Conservation (phyloP, 768 basidiomycete species). For the Lactarius trivialis region DNA sequence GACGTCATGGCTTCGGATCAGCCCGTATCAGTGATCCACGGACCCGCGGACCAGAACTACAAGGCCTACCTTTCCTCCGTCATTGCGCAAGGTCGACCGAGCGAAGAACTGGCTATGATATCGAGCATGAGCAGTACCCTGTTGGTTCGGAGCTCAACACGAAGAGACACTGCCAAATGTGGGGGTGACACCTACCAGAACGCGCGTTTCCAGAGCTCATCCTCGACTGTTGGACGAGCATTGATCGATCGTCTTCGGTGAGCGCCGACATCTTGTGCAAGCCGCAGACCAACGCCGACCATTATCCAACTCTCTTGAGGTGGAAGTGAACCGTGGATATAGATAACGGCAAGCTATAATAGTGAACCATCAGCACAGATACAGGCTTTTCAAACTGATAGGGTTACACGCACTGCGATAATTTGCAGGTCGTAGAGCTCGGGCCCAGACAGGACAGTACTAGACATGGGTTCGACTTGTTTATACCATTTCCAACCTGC, state of each 20-base stretch:
- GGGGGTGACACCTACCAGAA: slow-evolving; percentile 43
- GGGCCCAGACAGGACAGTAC: slow-evolving; percentile 47
- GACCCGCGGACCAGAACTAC: background rate
- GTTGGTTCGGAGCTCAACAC: background rate
- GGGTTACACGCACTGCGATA: slow-evolving; percentile 39
- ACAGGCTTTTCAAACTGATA: background rate
- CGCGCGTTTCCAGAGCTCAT: slow-evolving; percentile 72
- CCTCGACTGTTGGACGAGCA: slow-evolving; percentile 42
- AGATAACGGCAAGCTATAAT: slow-evolving; percentile 32
- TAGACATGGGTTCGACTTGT: slow-evolving; percentile 56
- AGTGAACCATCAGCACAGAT: background rate
- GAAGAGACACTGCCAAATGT: background rate
- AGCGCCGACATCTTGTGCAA: slow-evolving; percentile 71
- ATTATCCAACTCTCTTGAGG: slow-evolving; percentile 52
- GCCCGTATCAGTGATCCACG: slow-evolving; percentile 22
- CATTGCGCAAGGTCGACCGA: slow-evolving; percentile 63
- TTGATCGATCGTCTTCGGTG: slow-evolving; percentile 46
- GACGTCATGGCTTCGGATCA: slow-evolving; percentile 22
- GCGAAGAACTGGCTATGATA: slow-evolving; percentile 38
- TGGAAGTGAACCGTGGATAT: slow-evolving; percentile 38
- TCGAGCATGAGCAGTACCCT: slow-evolving; percentile 49
- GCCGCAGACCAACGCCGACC: slow-evolving; percentile 55
- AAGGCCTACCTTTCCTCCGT: slow-evolving; percentile 59
- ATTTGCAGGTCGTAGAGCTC: slow-evolving; percentile 67
- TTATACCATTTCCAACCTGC: slow-evolving; percentile 43